These are phyloP conservation scores for Avena insularis DNA, from an alignment of 176 grass and related monocot genomes.

Conservation along the genomic window DNA sequence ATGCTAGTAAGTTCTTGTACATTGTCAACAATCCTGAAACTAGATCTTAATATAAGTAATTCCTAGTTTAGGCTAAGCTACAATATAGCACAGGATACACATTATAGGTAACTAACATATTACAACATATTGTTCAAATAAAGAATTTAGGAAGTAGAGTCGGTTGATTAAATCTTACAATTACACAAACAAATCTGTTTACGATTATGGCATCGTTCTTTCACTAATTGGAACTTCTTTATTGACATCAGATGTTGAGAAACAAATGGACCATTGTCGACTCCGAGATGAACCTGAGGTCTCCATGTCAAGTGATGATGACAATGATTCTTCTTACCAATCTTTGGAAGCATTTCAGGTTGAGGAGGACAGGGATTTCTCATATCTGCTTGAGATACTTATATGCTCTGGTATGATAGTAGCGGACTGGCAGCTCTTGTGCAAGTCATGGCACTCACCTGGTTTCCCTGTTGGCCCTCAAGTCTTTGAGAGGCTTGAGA, in stretches of 20 bases:
- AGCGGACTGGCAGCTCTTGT: conserved; percentile 50
- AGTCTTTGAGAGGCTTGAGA: conserved; percentile 73
- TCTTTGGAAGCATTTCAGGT: conserved; percentile 60
- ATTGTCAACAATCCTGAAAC: neutral
- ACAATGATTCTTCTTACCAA: conserved; percentile 38
- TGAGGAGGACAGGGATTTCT: conserved; percentile 74
- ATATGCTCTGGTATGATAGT: conserved; percentile 58
- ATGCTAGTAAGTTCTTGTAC: neutral
- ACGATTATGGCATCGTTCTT: conserved; percentile 5
- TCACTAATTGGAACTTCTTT: conserved; percentile 28
- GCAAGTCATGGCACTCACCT: conserved; percentile 54
- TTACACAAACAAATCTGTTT: conserved; percentile 1
- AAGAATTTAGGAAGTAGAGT: neutral
- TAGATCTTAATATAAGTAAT: neutral
- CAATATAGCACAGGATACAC: neutral
- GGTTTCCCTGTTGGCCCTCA: conserved; percentile 49
- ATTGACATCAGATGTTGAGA: conserved; percentile 35
- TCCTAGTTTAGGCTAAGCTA: conserved; percentile 4
- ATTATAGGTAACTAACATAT: neutral
- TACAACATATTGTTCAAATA: neutral
- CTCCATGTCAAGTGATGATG: conserved; percentile 49
- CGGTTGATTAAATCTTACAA: neutral
- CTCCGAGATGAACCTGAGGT: conserved; percentile 52
- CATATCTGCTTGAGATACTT: conserved; percentile 73
- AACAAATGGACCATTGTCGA: conserved; percentile 20